phyloP scores from a whole-genome alignment of 192 early-diverging fungal genomes.

The Backusella liffmaniae region DNA sequence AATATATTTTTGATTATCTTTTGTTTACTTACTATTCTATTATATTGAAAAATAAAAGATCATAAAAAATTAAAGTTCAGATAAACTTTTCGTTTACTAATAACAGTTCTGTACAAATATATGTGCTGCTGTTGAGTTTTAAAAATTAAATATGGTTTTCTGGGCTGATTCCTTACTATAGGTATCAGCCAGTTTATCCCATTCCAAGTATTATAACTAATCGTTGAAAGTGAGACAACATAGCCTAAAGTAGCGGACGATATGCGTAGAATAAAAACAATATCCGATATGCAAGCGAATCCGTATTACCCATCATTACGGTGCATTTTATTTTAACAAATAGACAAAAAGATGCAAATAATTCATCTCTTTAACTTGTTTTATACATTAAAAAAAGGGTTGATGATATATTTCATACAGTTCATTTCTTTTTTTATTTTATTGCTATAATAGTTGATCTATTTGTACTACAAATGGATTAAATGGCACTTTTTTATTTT shows the following conservation, averaged over 20 bases:
- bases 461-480: neutral
- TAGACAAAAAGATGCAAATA: neutral
- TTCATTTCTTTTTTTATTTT: neutral
- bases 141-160: neutral
- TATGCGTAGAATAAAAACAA: neutral
- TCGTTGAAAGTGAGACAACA: neutral
- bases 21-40: neutral
- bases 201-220: neutral
- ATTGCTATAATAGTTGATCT: neutral
- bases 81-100: neutral
- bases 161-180: neutral
- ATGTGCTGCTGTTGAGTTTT: neutral
- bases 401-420: neutral
- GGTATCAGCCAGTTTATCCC: neutral
- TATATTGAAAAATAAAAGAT: neutral
- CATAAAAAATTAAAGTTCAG: neutral
- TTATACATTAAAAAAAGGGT: neutral
- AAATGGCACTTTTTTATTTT: neutral
- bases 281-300: neutral
- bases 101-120: neutral
- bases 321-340: neutral
- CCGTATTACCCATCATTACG: neutral
- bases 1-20: neutral
- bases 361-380: neutral
- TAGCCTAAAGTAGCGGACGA: neutral